Base-by-base conservation (phyloP, 805 yeast species). In the Metschnikowia bowlesiae region DNA sequence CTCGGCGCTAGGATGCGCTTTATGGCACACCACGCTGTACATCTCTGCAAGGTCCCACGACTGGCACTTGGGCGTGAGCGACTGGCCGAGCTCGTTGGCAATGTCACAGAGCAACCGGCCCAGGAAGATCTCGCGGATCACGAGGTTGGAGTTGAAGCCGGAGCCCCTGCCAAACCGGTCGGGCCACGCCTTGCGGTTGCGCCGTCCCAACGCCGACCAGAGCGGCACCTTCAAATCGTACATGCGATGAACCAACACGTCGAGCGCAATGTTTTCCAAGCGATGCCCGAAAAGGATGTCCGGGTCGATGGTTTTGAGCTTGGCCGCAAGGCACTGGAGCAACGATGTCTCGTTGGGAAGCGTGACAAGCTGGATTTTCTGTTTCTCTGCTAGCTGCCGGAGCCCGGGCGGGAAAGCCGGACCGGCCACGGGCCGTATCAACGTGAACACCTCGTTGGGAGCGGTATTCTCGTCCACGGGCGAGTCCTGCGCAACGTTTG, bases 31-130 rank as follows among this genome's bases (percentile, higher is more conserved):
- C 45, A 88, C 79, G 31, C 82, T 84, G 59, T 83, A 85, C 98
- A 94, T 94, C 67, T 94, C 99, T 11, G 87, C 76, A 50, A 94
- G 74, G 52, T 89, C 95, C 97, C 96, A 94, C 14, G 92, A 87
- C 66, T 89, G 96, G 70, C 98, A 94, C 65, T 90, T 89, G 4
- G 85, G 74, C 4, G 97, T 89, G 54, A 92, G 73, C 0, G 97
- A 91, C 65, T 87, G 94, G 44, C 98, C 99, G 83, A 91, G 80
- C 61, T 89, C 96, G 67, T 94, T 94, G 46, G 92, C 89, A 62
- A 94, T 82, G 68, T 94, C 99, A 76, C 97, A 89, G 42, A 92
- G 62, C 49, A 94, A 76, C 59, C 99, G 78, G 35, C 99, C 99
- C 36, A 90, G 82, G 61, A 85, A 78, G 18, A 89, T 78, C 49